Evolutionary conservation across 1,284 basidiomycete species (phyloP).

Genomic region (Dichomitus squalens): DNA sequence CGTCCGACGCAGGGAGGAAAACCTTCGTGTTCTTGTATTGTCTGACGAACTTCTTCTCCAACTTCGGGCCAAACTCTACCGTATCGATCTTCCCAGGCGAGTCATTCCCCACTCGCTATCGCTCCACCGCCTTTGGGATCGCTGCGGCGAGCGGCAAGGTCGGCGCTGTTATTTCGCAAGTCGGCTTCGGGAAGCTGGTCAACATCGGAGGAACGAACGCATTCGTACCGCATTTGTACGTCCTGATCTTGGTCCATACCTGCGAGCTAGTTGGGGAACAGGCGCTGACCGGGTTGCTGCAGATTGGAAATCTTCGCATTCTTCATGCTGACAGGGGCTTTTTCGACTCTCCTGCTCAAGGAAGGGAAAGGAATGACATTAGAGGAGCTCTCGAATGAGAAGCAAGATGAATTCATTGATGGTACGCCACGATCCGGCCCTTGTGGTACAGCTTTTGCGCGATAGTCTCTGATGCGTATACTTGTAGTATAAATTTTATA

Average conservation of each 20-base stretch:
- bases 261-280: background rate
- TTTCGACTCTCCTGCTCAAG: constrained; percentile 74
- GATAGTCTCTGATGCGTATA: too few relatives aligned
- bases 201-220: constrained; percentile 64
- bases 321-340: constrained; percentile 82
- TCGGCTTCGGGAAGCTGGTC: constrained; percentile 73
- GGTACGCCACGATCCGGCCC: background rate
- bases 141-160: constrained; percentile 83
- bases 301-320: constrained; percentile 73
- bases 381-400: constrained; percentile 74
- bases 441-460: too few relatives aligned
- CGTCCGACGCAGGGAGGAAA: constrained; percentile 52
- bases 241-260: constrained; percentile 8
- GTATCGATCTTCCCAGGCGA: constrained; percentile 86
- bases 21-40: constrained; percentile 82
- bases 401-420: constrained; percentile 62
- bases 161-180: constrained; percentile 83
- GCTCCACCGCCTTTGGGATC: constrained; percentile 85
- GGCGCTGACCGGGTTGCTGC: constrained; percentile 11
- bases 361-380: constrained; percentile 74
- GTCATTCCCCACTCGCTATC: constrained; percentile 85
- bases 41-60: constrained; percentile 74
- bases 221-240: constrained; percentile 67
- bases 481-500: too few relatives aligned
- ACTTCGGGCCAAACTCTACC: constrained; percentile 82